Conservation (phyloP, 176 grass and related monocot species). For the bread wheat (Triticum aestivum) region DNA sequence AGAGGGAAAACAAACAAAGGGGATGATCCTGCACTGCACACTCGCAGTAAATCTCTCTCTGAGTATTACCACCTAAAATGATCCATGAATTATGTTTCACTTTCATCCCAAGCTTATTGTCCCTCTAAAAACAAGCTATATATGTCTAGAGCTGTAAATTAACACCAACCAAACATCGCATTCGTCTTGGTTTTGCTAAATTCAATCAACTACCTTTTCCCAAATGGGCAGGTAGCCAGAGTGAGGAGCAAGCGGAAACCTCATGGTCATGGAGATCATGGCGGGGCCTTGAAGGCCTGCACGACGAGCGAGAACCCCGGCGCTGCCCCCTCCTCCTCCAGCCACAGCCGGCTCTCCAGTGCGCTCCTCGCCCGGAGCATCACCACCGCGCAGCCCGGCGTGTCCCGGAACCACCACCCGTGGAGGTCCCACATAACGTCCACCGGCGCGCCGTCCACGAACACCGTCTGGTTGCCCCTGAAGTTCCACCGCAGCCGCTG, state of each 20-base stretch:
- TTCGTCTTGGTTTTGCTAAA: conserved; percentile 20
- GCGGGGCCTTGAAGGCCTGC: conserved; percentile 52
- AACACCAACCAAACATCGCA: background rate
- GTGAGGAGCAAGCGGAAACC: conserved; percentile 11
- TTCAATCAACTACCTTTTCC: conserved; percentile 11
- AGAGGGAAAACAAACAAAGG: background rate
- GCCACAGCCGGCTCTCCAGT: conserved; percentile 90
- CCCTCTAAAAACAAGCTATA: background rate
- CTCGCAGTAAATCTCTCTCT: background rate
- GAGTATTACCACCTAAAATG: background rate
- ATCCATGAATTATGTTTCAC: conserved; percentile 6
- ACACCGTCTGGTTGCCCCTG: conserved; percentile 93
- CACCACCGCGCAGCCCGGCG: conserved; percentile 63
- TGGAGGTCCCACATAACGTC: conserved; percentile 95
- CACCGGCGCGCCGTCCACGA: conserved; percentile 76
- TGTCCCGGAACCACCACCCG: conserved; percentile 60
- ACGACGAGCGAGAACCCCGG: conserved; percentile 75
- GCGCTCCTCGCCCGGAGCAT: conserved; percentile 76
- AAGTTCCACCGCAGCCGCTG: conserved; percentile 80
- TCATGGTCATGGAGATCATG: conserved; percentile 26
- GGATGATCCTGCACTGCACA: background rate
- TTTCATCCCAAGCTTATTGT: background rate
- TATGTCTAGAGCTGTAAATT: conserved; percentile 1
- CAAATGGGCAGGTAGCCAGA: background rate
- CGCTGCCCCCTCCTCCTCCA: conserved; percentile 68